Evolutionary conservation across 495 filamentous ascomycete genomes (phyloP), one percentile per base, ranked within the genome.

Genomic region (Aspergillus cristatus): DNA sequence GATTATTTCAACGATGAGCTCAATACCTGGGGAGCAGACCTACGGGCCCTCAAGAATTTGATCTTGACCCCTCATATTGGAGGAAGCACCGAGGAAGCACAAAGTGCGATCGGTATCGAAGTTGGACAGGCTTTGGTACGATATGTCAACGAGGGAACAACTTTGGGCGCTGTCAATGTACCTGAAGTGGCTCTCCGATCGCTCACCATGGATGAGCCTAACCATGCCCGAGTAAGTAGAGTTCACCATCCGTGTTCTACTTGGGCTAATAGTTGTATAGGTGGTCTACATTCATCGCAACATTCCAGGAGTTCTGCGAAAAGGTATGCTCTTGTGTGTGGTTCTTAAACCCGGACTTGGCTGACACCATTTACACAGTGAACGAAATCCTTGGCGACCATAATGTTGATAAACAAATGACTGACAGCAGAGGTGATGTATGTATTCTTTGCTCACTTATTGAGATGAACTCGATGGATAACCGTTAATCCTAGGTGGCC

Each of bases 331-430:
- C 28, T 28, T n/a, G 35, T 34, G 16, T 17, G 12, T 8, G 11
- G n/a, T 20, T n/a, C n/a, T 30, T 35, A 35, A 10, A 31, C 22
- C 16, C 29, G 35, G 32, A 37, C 37, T 15, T 10, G 25, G 28
- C 25, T 40, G 25, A 51, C 14, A 33, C 10, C 8, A 4, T 4
- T 24, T 22, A n/a, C 17, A 35, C 35, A 82, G 87, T 98, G 33
- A 99, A 97, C 65, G 81, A 87, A 48, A 84, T 96, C 39, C 76
- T 97, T 42, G 85, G 78, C 12, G 79, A 91, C 39, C 89, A 99
- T 64, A 99, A 99, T 54, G 87, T 99, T 43, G 91, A 95, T 56
- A 96, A 95, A 68, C 93, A 99, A 59, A 96, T 88, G 67, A 89
- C 86, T 20, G 93, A 96, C 57, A 91, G 80, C 64, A 79, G 83